Base-by-base conservation (phyloP, 2,329 filamentous ascomycete genomes). In the Pseudogymnoascus sp. region DNA sequence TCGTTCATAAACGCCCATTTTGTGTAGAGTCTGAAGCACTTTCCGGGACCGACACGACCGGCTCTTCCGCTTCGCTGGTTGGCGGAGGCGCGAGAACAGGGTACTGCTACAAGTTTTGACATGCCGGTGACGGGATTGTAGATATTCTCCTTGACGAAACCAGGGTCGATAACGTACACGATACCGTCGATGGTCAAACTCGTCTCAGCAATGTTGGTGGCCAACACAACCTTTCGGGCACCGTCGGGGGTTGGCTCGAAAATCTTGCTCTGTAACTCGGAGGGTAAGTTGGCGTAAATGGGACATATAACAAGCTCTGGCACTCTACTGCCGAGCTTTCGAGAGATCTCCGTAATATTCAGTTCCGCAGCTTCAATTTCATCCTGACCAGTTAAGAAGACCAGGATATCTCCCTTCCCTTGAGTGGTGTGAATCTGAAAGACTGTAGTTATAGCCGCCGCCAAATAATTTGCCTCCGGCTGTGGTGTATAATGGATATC, bases 131-230 rank as follows among this genome's bases (percentile, higher is more conserved):
- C 86, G 0, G 93, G 89, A 66, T 96, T 96, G 78, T 93, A 97
- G 1, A 93, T 84, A 69, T 96, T 96, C 73, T 97, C 91, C 75
- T 99, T 99, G 66, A 95, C 91, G 67, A 96, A 96, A 0, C 95
- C 95, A 0, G 90, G 90, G 69, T 99, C 95, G 65, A 97, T 96
- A 37, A 97, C 95, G 73, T 96, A 97, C 7, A 93, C 89, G 65
- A 97, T 96, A 14, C 93, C 93, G 73, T 97, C 93, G 64, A 99
- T 96, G 0, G 95, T 99, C 71, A 99, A 78, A 79, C 87, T 92
- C 0, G 95, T 99, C 75, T 99, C 95, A 2, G 95, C 95, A 74
- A 99, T 97, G 73, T 99, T 99, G 2, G 95, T 97, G 0, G 93
- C 92, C 38, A 97, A 78, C 0, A 99, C 91, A 0, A 97, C 91